Evolutionary conservation across 768 basidiomycete genomes (phyloP), one percentile per base, ranked within the genome.

Genomic region (Roridomyces roridus): DNA sequence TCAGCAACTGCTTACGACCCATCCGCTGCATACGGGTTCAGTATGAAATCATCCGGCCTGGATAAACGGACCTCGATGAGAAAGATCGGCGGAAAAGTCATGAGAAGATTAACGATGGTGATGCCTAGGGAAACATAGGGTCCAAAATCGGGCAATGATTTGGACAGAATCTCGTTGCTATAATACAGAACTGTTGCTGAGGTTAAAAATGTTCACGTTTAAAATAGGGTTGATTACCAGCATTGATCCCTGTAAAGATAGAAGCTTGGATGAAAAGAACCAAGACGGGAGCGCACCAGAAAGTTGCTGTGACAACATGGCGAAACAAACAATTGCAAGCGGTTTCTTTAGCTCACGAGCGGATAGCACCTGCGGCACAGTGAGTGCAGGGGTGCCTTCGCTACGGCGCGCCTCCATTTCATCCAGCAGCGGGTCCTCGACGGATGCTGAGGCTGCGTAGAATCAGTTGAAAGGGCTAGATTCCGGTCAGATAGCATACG

Each of bases 21-120:
- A 92, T 68, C 45, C 85, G 83, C 91, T 94, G 56, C 3, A 36
- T 15, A 34, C 36, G 59, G 24, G 11, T 24, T 65, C 55, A 55
- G 35, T 43, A 31, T 20, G 57, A 51, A 37, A 43, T 34, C 12
- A 21, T 46, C 31, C 17, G 15, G 35, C 34, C 23, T 29, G 10
- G 49, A 42, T 23, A 21, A n/a, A 68, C 77, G 40, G 51, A 91
- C 93, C 76, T 95, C 93, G 47, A 96, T 89, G 35, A 97, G 79
- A 59, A 94, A 76, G 34, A 97, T 89, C 5, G 94, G 89, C 8
- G 93, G 91, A 69, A 94, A 89, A 1, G 91, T 89, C 86, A 88
- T 88, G 70, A 74, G 77, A 72, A 88, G 88, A 68, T 97, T 97
- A 56, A 96, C 85, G 28, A 92, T 67, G 0, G 94, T 90, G 46